Conservation (phyloP, 2,329 filamentous ascomycete species). For the Plenodomus tracheiphilus region DNA sequence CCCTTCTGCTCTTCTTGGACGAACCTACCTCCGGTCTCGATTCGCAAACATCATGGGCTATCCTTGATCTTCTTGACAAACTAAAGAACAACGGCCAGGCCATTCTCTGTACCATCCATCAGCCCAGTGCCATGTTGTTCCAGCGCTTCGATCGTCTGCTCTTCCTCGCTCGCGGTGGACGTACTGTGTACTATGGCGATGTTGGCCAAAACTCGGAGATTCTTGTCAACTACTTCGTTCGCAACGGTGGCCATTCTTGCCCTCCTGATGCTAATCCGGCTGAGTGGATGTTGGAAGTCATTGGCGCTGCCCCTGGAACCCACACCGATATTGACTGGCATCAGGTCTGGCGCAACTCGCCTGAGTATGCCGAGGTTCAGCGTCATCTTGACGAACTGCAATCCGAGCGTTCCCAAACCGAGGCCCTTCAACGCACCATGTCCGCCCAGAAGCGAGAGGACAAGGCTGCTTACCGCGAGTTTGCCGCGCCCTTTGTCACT, state of each 20-base stretch:
- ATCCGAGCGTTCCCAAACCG: slow-evolving; percentile 40
- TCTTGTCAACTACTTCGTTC: slow-evolving; percentile 76
- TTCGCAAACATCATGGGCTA: slow-evolving; percentile 91
- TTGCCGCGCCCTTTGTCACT: slow-evolving; percentile 71
- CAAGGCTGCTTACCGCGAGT: slow-evolving; percentile 69
- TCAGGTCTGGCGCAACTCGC: slow-evolving; percentile 53
- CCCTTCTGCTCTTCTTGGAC: slow-evolving; percentile 87
- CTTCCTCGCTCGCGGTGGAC: slow-evolving; percentile 75
- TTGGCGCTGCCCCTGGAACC: slow-evolving; percentile 56
- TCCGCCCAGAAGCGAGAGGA: slow-evolving; percentile 49
- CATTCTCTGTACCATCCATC: slow-evolving; percentile 96
- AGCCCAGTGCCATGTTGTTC: slow-evolving; percentile 94
- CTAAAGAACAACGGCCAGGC: slow-evolving; percentile 80
- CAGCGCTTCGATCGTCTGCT: slow-evolving; percentile 84
- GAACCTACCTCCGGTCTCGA: slow-evolving; percentile 95
- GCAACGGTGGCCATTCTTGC: slow-evolving; percentile 68
- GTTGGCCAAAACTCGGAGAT: slow-evolving; percentile 71
- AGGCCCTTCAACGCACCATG: slow-evolving; percentile 41
- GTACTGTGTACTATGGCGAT: slow-evolving; percentile 80
- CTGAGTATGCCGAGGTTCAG: slow-evolving; percentile 51
- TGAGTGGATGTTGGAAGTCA: slow-evolving; percentile 73
- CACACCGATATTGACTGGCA: slow-evolving; percentile 57
- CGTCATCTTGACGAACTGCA: slow-evolving; percentile 53
- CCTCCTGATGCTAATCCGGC: slow-evolving; percentile 74
- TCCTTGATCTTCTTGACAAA: slow-evolving; percentile 85